Conservation (phyloP, 2,329 filamentous ascomycete genomes). For the Phyllosticta citrichinensis region DNA sequence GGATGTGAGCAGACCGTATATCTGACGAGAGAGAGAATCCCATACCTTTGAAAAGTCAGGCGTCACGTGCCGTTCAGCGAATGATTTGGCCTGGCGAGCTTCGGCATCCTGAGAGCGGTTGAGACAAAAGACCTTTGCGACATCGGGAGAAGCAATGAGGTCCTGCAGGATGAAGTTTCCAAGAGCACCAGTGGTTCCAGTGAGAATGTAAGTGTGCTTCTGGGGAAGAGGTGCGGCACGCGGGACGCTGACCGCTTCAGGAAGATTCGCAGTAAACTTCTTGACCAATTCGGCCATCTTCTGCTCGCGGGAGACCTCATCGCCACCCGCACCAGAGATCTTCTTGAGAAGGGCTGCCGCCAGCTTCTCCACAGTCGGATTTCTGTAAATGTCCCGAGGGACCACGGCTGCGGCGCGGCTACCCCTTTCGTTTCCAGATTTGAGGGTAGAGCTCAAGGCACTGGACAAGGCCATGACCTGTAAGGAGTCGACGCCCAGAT, state of each 20-base stretch:
- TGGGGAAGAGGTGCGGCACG: not conserved
- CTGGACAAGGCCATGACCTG: constrained; percentile 18
- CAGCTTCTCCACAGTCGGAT: constrained; percentile 22
- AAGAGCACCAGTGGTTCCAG: constrained; percentile 13
- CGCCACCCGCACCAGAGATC: not conserved
- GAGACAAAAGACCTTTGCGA: constrained; percentile 12
- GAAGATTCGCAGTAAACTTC: constrained; percentile 20
- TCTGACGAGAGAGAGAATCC: not conserved
- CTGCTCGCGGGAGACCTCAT: constrained; percentile 12
- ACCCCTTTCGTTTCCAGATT: not conserved
- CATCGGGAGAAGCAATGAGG: constrained; percentile 8
- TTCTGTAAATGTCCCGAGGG: constrained; percentile 22
- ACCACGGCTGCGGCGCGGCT: constrained; percentile 12
- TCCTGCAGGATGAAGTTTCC: constrained; percentile 12
- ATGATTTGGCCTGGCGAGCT: not conserved
- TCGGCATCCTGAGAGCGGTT: constrained; percentile 6
- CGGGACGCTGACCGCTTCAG: not conserved
- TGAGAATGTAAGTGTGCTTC: constrained; percentile 12
- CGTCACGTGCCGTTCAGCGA: not conserved
- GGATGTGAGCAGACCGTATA: not conserved
- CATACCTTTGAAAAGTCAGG: constrained; percentile 4
- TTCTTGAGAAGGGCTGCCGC: constrained; percentile 11
- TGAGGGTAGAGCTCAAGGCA: constrained; percentile 14
- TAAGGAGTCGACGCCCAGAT: constrained; percentile 25
- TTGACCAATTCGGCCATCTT: constrained; percentile 20